Evolutionary conservation across 352 stramenopile genomes (phyloP), one percentile per base, ranked within the genome.

Genomic region (Phytophthora megakarya): DNA sequence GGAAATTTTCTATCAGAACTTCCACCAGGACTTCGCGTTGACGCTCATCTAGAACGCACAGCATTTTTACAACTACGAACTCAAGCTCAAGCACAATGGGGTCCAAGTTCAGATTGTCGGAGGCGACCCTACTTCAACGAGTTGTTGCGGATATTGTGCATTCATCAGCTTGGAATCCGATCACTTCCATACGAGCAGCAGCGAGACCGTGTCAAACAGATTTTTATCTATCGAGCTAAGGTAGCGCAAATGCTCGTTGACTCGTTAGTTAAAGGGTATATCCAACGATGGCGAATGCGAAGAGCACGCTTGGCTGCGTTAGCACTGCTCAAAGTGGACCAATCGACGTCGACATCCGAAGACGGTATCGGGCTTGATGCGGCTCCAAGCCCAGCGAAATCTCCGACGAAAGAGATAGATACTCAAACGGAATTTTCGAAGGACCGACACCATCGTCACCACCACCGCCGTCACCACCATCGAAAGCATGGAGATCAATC

Each of bases 111-210:
- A 5, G 65, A 74, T 23, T 66, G 75, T 18, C 66, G 67, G 12
- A 82, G 83, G 12, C 68, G 84, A 3, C 81, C 81, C 12, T 91
- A 80, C 61, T 93, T 93, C 57, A 93, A 93, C 46, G 84, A 90
- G 60, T 60, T 93, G 35, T 61, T 93, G 23, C 84, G 84, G 21
- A 77, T 84, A 18, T 50, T 93, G 50, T 93, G 81, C 52, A 93
- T 93, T 45, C 81, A 93, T 40, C 84, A 93, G 19, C 66, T 93
- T n/a, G 84, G 84, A 8, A 93, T 93, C 44, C 81, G 81, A 16
- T 87, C 81, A 26, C 65, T 93, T 35, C 81, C 81, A 16, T 93
- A 93, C 58, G 84, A 93, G 55, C 84, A 93, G 58, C 84, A 91
- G 54, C 75, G 84, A 54, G 84, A 91, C 53, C 84, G 84, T 9